phyloP scores from a whole-genome alignment of 2,329 filamentous ascomycete species.

The Berkeleyomyces rouxiae region DNA sequence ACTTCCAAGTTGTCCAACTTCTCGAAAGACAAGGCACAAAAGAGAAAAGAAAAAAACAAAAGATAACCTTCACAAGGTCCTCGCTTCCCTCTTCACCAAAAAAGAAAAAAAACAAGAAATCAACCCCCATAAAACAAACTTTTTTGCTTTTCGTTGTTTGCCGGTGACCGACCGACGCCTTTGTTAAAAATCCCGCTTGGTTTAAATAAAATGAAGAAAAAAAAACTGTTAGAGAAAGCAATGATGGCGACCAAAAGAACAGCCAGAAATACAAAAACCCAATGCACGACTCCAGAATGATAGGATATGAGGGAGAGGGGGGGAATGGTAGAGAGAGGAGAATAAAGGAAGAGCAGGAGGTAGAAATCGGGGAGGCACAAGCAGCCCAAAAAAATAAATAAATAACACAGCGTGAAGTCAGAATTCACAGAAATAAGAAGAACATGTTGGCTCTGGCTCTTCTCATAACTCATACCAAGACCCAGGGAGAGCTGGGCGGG shows the following conservation, averaged over 20 bases:
- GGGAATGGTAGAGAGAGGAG: neutral
- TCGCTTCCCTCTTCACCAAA: neutral
- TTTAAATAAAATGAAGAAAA: constrained; percentile 3
- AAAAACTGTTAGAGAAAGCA: neutral
- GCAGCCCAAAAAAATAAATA: neutral
- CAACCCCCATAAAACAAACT: constrained; percentile 3
- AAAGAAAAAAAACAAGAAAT: neutral
- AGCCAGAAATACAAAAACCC: neutral
- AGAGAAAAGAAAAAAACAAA: neutral
- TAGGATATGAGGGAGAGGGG: neutral
- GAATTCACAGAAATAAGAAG: too few species aligned
- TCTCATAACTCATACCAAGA: too few species aligned
- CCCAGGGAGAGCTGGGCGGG: neutral
- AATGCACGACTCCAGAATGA: neutral
- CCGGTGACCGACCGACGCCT: constrained; percentile 9
- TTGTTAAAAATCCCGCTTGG: constrained; percentile 1
- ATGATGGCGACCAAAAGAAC: neutral
- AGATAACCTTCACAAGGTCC: neutral
- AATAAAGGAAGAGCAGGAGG: neutral
- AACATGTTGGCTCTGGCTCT: too few species aligned
- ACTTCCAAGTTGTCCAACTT: neutral
- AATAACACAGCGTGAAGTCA: too few species aligned
- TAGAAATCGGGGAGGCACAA: neutral
- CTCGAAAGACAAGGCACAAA: neutral
- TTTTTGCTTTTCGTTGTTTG: constrained; percentile 12